A percentile compares a stretch with the other conserved stretches of the same genome.
phyloP scores from a whole-genome alignment of 441 rosid species.

The Gossypium trilobum region DNA sequence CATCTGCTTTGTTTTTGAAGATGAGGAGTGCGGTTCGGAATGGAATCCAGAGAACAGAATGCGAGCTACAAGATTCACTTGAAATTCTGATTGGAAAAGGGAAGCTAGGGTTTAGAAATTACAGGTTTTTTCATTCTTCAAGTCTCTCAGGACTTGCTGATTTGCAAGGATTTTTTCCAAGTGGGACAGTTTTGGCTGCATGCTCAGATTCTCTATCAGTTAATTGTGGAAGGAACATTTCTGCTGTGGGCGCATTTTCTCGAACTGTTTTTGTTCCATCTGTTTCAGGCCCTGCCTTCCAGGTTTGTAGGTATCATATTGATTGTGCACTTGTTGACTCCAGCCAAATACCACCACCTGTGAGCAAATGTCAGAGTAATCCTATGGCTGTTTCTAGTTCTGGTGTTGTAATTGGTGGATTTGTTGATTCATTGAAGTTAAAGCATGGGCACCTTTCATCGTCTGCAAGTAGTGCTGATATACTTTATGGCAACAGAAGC shows the following conservation, averaged over 20 bases:
- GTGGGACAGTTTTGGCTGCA: slow-evolving; percentile 36
- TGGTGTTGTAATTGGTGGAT: slow-evolving; percentile 31
- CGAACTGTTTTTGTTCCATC: slow-evolving; percentile 76
- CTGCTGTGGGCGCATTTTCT: slow-evolving; percentile 74
- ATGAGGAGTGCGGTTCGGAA: slow-evolving; percentile 45
- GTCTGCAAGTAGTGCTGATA: slow-evolving; percentile 21
- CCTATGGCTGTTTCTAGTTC: slow-evolving; percentile 47
- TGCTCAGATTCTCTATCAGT: slow-evolving; percentile 42
- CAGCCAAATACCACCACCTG: slow-evolving; percentile 19
- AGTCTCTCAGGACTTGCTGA: slow-evolving; percentile 33
- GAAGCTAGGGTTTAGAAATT: slow-evolving; percentile 42
- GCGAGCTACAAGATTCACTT: slow-evolving; percentile 32
- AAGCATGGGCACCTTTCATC: slow-evolving; percentile 22
- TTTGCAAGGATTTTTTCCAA: slow-evolving; percentile 40
- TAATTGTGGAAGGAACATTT: slow-evolving; percentile 51
- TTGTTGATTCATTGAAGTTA: slow-evolving; percentile 30
- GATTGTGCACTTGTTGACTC: slow-evolving; percentile 44
- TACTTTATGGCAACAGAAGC: slow-evolving; percentile 28
- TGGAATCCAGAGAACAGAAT: slow-evolving; percentile 40
- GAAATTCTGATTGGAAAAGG: slow-evolving; percentile 43
- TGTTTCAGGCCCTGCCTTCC: slow-evolving; percentile 78
- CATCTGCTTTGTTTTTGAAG: slow-evolving; percentile 33
- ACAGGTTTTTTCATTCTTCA: slow-evolving; percentile 42
- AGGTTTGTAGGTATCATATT: slow-evolving; percentile 74
- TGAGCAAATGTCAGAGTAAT: slow-evolving; percentile 21